Evolutionary conservation across 306 rosid genomes (phyloP).

Genomic region (Cucumis cinereus): DNA sequence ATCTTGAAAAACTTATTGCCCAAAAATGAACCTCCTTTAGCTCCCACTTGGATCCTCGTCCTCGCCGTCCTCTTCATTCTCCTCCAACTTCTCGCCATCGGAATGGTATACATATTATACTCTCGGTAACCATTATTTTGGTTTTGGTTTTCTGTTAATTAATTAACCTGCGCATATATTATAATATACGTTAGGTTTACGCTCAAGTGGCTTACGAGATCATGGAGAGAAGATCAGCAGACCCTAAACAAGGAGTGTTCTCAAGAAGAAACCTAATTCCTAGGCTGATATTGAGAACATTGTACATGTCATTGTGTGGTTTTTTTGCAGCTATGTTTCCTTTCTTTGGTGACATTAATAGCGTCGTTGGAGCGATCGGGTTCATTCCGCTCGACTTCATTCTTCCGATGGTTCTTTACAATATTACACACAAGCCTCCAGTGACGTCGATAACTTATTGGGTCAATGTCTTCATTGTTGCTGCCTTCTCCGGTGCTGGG

Average conservation of each 20-base stretch:
- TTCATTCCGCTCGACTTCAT: constrained; percentile 92
- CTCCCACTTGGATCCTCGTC: constrained; percentile 79
- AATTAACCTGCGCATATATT: background rate
- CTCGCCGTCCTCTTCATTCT: constrained; percentile 70
- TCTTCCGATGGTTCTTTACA: constrained; percentile 88
- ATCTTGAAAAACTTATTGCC: constrained; percentile 64
- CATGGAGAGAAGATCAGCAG: constrained; percentile 80
- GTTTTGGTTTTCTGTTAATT: background rate
- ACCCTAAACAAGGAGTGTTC: constrained; percentile 65
- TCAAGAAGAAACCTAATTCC: constrained; percentile 76
- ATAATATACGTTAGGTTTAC: constrained; percentile 44
- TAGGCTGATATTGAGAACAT: constrained; percentile 57
- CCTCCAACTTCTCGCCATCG: constrained; percentile 92
- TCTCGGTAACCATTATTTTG: background rate
- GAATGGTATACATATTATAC: constrained; percentile 27
- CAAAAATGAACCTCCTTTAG: constrained; percentile 62
- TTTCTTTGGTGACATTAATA: constrained; percentile 78
- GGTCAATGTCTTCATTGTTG: constrained; percentile 62
- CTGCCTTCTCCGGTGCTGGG: constrained; percentile 65
- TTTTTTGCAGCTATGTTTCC: constrained; percentile 90
- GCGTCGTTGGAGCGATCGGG: constrained; percentile 81
- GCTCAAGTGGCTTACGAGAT: constrained; percentile 99
- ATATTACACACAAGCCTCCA: constrained; percentile 69
- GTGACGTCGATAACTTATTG: constrained; percentile 45
- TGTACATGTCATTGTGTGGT: constrained; percentile 65